Evolutionary conservation across 2,329 filamentous ascomycete species (phyloP).

Genomic region (Pestalotiopsis sp.): DNA sequence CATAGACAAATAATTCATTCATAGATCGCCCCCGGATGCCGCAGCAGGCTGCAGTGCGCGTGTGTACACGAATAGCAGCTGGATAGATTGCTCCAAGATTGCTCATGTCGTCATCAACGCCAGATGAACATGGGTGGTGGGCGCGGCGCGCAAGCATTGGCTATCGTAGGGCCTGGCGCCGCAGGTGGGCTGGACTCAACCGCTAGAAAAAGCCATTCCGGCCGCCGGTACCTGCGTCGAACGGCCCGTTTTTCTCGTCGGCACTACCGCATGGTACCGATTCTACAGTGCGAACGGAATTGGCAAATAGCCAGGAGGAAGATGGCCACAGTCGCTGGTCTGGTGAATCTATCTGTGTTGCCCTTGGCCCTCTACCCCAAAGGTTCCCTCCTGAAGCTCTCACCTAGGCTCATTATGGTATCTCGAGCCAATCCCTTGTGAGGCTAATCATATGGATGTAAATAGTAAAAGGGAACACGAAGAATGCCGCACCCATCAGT

Average conservation of each 20-base stretch:
- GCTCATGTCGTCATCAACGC: constrained; percentile 8
- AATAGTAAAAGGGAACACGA: too few species aligned
- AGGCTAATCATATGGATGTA: too few species aligned
- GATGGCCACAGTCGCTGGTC: too few species aligned
- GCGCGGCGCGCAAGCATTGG: neutral
- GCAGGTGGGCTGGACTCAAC: neutral
- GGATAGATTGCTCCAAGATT: constrained; percentile 6
- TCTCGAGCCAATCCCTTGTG: too few species aligned
- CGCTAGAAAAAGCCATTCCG: constrained; percentile 5
- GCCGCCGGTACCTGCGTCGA: constrained; percentile 11
- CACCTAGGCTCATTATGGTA: too few species aligned
- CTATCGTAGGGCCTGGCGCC: neutral
- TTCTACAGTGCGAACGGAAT: neutral
- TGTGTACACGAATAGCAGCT: neutral
- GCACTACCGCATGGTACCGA: neutral
- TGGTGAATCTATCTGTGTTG: too few species aligned
- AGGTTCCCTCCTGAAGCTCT: too few species aligned
- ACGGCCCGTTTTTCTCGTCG: constrained; percentile 9
- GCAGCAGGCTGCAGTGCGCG: neutral
- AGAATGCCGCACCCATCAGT: too few species aligned
- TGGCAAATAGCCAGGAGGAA: too few species aligned
- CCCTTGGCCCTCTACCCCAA: too few species aligned
- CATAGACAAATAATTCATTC: too few species aligned
- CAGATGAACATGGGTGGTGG: neutral
- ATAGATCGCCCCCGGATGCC: neutral